Percentiles rank a stretch among this genome's conserved stretches.
Evolutionary conservation across 179 eudicot species (phyloP).

Genomic region (Carnegiea gigantea): DNA sequence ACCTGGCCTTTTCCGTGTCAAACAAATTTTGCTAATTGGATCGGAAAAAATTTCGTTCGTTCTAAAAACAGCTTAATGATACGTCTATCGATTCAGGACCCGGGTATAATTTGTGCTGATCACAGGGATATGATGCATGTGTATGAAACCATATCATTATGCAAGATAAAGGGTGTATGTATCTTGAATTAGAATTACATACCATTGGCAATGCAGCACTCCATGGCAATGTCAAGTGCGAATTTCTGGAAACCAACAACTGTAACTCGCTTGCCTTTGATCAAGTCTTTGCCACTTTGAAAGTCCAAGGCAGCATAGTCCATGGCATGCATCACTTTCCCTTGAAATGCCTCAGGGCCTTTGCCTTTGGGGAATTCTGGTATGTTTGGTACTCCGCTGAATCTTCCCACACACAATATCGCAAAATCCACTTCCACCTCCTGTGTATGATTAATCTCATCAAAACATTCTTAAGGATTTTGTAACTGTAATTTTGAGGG

Average conservation of each 20-base stretch:
- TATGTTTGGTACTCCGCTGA: slow-evolving; percentile 49
- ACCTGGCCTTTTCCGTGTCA: too few species aligned
- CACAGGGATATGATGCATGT: too few species aligned
- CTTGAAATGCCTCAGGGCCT: slow-evolving; percentile 54
- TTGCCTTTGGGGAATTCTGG: slow-evolving; percentile 53
- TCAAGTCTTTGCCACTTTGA: slow-evolving; percentile 26
- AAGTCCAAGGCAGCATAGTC: slow-evolving; percentile 47
- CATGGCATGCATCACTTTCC: slow-evolving; percentile 60
- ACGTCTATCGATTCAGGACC: too few species aligned
- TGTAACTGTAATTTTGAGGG: too few species aligned
- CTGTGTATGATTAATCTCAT: slow-evolving; percentile 18
- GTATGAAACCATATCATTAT: too few species aligned
- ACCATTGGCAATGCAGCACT: slow-evolving; percentile 49
- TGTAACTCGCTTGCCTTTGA: slow-evolving; percentile 42
- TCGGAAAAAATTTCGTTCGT: too few species aligned
- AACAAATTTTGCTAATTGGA: too few species aligned
- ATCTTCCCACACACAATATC: slow-evolving; percentile 54
- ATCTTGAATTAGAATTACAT: not conserved
- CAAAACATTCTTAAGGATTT: too few species aligned
- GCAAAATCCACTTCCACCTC: slow-evolving; percentile 45
- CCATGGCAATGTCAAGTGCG: slow-evolving; percentile 54
- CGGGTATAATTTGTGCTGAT: too few species aligned
- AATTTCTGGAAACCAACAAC: slow-evolving; percentile 58
- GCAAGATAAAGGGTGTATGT: too few species aligned
- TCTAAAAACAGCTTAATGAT: too few species aligned